phyloP scores from a whole-genome alignment of 805 yeast genomes.

The Kodamaea kakaduensis region DNA sequence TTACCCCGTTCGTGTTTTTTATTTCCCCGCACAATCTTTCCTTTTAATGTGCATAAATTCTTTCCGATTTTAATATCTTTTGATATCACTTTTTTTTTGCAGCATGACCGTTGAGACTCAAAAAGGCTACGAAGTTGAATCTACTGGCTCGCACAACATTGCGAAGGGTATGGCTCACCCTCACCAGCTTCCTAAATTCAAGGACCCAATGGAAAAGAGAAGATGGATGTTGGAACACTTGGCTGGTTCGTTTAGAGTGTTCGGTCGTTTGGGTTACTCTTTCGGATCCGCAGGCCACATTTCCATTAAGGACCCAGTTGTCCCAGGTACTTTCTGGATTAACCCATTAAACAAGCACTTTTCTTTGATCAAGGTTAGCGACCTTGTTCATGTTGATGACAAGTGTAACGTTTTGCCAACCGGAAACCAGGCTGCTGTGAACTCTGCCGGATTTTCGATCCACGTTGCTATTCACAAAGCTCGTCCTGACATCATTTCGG shows the following conservation, averaged over 20 bases:
- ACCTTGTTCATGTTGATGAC: constrained; percentile 38
- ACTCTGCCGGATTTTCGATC: constrained; percentile 41
- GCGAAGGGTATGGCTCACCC: constrained; percentile 53
- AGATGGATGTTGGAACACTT: constrained; percentile 62
- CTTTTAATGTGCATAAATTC: no score
- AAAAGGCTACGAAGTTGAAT: constrained; percentile 37
- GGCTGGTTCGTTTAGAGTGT: constrained; percentile 82
- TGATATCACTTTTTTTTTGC: not conserved
- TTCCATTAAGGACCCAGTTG: constrained; percentile 78
- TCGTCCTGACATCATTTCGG: constrained; percentile 38
- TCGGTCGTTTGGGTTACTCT: constrained; percentile 71
- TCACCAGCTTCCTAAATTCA: constrained; percentile 49
- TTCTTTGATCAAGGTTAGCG: constrained; percentile 34
- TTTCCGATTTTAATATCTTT: no score
- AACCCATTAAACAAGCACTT: constrained; percentile 84
- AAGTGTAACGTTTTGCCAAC: constrained; percentile 36
- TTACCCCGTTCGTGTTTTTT: no score
- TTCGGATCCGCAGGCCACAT: constrained; percentile 88
- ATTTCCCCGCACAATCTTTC: no score
- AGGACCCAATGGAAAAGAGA: constrained; percentile 46
- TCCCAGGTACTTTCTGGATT: constrained; percentile 81
- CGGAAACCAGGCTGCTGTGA: constrained; percentile 36
- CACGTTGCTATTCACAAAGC: constrained; percentile 38
- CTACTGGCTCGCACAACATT: constrained; percentile 58
- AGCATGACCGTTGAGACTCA: constrained; percentile 18